Base-by-base conservation (phyloP, 2,329 filamentous ascomycete species). In the Verticillium longisporum region DNA sequence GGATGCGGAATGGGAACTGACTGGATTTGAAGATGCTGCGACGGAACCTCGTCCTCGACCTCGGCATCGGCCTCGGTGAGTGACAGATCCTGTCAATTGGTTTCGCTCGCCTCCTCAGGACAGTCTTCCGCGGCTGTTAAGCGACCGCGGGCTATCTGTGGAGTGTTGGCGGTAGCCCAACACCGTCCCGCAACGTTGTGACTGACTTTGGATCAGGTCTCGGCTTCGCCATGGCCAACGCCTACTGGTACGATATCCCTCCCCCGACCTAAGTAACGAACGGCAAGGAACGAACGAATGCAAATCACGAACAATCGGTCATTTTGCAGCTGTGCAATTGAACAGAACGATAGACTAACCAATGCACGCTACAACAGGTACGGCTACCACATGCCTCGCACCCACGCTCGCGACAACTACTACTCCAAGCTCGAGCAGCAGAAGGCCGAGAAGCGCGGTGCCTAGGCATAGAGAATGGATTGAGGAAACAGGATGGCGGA, bases 341-440 rank as follows among this genome's bases (percentile, higher is more conserved):
- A 26, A 21, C 15, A 50, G n/a, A 11, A 50, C 45, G 45, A 50
- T 7, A 21, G 26, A 50, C 45, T 50, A 21, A 50, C 45, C 45
- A 9, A 26, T 26, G 45, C 45, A 21, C 7, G 45, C n/a, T 11
- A 37, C 55, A n/a, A 65, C 66, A 86, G 83, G 83, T 83, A 86
- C 79, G 83, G 84, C 73, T 87, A 72, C 78, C 84, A 87, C 77
- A 75, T 85, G 70, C 84, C 83, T 67, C 83, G 83, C 73, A 85
- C 81, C 70, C 73, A 79, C 70, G 78, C 77, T 66, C 83, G 84
- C 71, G 84, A 87, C 75, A 75, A 75, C 73, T 80, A 78, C 80
- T 86, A 86, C 78, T 73, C 74, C 74, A 78, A 83, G 75, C 75
- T 85, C 64, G 84, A 86, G 78, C 77, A 79, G 68, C 74, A 84